Evolutionary conservation across 768 basidiomycete genomes (phyloP).

Genomic region (Xerocomellus chrysenteron): DNA sequence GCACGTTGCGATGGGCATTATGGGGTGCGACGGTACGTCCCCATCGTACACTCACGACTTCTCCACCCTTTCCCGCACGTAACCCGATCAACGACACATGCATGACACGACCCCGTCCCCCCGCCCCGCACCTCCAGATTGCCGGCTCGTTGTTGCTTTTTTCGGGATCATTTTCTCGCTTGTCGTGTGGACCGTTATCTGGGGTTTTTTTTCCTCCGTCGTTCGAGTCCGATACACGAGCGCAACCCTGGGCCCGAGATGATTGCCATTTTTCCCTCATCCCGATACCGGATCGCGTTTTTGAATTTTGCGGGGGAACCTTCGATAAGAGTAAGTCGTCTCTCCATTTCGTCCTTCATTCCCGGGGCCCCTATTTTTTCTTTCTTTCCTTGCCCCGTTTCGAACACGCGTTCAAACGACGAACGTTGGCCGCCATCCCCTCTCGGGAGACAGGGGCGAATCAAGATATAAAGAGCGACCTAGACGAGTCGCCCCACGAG

Average conservation of each 20-base stretch:
- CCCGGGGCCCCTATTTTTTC: neutral
- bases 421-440: neutral
- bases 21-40: conserved; percentile 9
- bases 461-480: neutral
- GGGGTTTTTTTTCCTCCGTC: neutral
- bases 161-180: conserved; percentile 5
- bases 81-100: conserved; percentile 2
- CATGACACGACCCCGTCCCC: neutral
- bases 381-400: neutral
- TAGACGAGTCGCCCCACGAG: neutral
- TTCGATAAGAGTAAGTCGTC: neutral
- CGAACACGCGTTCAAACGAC: neutral
- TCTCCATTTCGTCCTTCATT: conserved; percentile 10
- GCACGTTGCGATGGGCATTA: conserved; percentile 10
- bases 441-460: neutral
- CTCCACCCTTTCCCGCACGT: neutral
- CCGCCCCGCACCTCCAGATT: conserved; percentile 3
- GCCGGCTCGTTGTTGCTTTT: conserved; percentile 4
- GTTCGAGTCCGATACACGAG: neutral
- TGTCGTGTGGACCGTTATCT: neutral
- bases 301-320: neutral
- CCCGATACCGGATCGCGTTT: neutral
- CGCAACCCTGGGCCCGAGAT: neutral
- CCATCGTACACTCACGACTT: neutral
- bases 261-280: neutral